Base-by-base conservation (phyloP, 2,329 filamentous ascomycete species). In the Neurospora sp. region DNA sequence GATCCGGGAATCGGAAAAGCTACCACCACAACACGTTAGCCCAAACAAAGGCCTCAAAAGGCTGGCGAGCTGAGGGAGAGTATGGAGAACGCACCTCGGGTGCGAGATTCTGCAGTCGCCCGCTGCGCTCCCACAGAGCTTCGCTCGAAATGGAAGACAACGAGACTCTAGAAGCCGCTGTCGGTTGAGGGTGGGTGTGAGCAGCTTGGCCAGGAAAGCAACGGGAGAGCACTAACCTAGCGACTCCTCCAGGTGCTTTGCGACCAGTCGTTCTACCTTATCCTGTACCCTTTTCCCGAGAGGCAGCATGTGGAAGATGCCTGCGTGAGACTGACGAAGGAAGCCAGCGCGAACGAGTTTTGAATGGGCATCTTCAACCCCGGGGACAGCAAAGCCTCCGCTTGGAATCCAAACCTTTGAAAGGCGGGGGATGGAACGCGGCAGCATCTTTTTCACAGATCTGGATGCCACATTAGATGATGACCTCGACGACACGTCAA, bases 301-400 rank as follows among this genome's bases (percentile, higher is more conserved):
- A 0, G 96, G 96, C 1, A 99, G 85, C 77, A 97, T 85, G 77
- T 99, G 96, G 76, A 97, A 99, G 42, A 98, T 89, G 38, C 96
- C 96, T 8, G 94, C 89, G 78, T 97, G 91, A 23, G 93, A 90
- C 89, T 93, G 90, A 72, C 91, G 89, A 66, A 94, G 79, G 76
- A 91, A 94, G 1, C 92, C 92, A 68, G 89, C 91, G 70, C 89
- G 85, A 52, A 92, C 79, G 70, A 94, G 84, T 74, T 91, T 88
- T 36, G 85, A 84, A 77, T 93, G 88, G 10, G 87, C 86, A 80
- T 90, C 90, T 88, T 87, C 87, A 68, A 85, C 83, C 62, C 86
- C 81, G 36, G 82, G 82, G 52, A 84, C 82, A 71, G 89, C 84
- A 69, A 92, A 87, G 8, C 91, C 89, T 62, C 90, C 89, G 0